A percentile compares a stretch with the other conserved stretches of the same genome.
These are phyloP conservation scores for Phytophthora uliginosa DNA, from an alignment of 352 stramenopile genomes.

Conservation along the genomic window DNA sequence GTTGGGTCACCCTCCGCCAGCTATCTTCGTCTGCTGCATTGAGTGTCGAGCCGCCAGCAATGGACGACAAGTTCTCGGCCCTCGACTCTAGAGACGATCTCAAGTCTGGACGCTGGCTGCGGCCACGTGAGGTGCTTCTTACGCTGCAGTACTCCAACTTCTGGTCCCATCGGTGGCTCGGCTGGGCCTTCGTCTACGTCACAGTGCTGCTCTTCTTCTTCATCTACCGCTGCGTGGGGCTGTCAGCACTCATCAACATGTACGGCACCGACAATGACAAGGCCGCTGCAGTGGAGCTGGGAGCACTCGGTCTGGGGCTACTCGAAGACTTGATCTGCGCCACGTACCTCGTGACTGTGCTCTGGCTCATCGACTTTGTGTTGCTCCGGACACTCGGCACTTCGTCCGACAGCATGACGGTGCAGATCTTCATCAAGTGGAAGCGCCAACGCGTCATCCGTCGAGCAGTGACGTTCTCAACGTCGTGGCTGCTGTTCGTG, in stretches of 20 bases:
- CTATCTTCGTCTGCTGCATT: constrained; percentile 19
- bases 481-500: constrained; percentile 32
- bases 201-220: constrained; percentile 47
- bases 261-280: constrained; percentile 27
- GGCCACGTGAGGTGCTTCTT: constrained; percentile 22
- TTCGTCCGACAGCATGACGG: constrained; percentile 27
- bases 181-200: constrained; percentile 50
- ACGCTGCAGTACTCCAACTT: constrained; percentile 16
- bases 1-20: neutral
- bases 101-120: constrained; percentile 15
- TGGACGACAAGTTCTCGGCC: constrained; percentile 21
- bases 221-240: constrained; percentile 25
- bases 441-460: constrained; percentile 29
- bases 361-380: constrained; percentile 39
- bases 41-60: constrained; percentile 13
- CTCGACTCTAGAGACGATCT: constrained; percentile 9
- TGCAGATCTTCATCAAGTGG: constrained; percentile 37
- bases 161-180: constrained; percentile 35
- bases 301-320: constrained; percentile 26
- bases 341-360: constrained; percentile 36
- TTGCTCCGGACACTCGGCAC: constrained; percentile 17
- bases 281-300: constrained; percentile 22
- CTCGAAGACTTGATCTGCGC: constrained; percentile 41
- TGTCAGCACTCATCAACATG: constrained; percentile 38
- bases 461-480: constrained; percentile 27